Base-by-base conservation (phyloP, 2,329 filamentous ascomycete genomes). In the Ophiostoma triangulosporum region DNA sequence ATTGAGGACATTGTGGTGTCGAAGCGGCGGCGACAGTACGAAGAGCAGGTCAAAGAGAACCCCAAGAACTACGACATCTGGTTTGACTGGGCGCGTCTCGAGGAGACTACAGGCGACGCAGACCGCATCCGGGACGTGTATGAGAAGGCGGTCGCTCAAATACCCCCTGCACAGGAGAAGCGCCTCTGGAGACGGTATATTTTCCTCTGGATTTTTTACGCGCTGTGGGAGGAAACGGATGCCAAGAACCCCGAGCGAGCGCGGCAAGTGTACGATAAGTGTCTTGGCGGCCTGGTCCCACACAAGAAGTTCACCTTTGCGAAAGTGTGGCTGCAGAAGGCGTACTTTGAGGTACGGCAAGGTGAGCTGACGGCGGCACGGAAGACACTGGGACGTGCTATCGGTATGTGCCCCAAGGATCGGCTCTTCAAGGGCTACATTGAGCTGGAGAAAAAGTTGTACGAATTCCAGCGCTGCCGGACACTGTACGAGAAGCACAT, bases 251-350 rank as follows among this genome's bases (percentile, higher is more conserved):
- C 80, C 24, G 80, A 85, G 26, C 80, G 93, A 45, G 87, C 91
- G 20, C 79, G 86, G 17, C 88, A 96, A 65, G 88, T 98, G 57
- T 98, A 97, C 71, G 81, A 84, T 60, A 87, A 93, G 60, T 95
- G 88, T 62, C 70, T 97, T 48, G 84, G 84, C 48, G 84, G 84
- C 57, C 71, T 97, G 46, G 84, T 98, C 60, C 93, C 93, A 0
- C 93, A 98, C 72, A 94, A 94, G 66, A 88, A 88, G 63, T 98
- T 97, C 69, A 97, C 93, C 0, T 98, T 97, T 66, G 88, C 89
- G 65, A 98, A 98, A 68, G 74, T 97, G 50, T 98, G 93, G 93
- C 73, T 97, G 45, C 75, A 94, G 69, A 94, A 91, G 62, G 89
- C 91, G 1, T 86, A 95, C 57, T 96, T 97, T 60, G 90, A 97